A percentile compares a stretch with the other conserved stretches of the same genome.
Conservation (phyloP, 2,329 filamentous ascomycete species). For the Ascochyta rabiei region DNA sequence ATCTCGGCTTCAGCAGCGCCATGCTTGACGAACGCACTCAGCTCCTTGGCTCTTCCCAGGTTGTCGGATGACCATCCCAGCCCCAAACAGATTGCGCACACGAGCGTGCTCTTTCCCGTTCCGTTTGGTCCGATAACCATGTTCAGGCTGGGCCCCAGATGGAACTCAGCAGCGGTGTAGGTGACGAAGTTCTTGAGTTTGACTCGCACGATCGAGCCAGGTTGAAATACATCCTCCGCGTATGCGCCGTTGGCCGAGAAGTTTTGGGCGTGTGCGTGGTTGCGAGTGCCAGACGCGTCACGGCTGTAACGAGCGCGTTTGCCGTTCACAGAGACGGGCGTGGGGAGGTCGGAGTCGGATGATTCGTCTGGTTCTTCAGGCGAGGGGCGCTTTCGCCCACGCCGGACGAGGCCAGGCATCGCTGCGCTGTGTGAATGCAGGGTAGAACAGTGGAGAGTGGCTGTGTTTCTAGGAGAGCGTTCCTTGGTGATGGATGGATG, state of each 20-base stretch:
- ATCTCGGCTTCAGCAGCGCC: slow-evolving; percentile 77
- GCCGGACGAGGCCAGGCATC: slow-evolving; percentile 37
- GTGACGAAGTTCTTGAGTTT: slow-evolving; percentile 90
- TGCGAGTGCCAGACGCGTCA: slow-evolving; percentile 35
- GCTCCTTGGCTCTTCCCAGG: slow-evolving; percentile 81
- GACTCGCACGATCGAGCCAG: slow-evolving; percentile 88
- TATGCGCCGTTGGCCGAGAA: slow-evolving; percentile 17
- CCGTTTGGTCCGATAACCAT: slow-evolving; percentile 99
- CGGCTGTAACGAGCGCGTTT: slow-evolving; percentile 41
- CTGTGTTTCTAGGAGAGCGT: not conserved
- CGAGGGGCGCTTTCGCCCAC: slow-evolving; percentile 32
- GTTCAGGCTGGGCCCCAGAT: slow-evolving; percentile 89
- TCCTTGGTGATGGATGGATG: not conserved
- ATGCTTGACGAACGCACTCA: slow-evolving; percentile 93
- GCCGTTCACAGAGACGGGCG: slow-evolving; percentile 28
- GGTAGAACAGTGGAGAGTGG: not conserved
- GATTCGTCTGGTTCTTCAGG: slow-evolving; percentile 26
- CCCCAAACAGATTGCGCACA: slow-evolving; percentile 94
- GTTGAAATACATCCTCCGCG: slow-evolving; percentile 50
- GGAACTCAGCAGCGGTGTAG: slow-evolving; percentile 89
- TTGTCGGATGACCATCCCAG: slow-evolving; percentile 74
- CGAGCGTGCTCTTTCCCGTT: slow-evolving; percentile 94
- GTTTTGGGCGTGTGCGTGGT: slow-evolving; percentile 22
- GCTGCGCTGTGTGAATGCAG: slow-evolving; percentile 6
- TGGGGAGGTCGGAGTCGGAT: slow-evolving; percentile 26